Evolutionary conservation across 2,329 filamentous ascomycete species (phyloP).

Genomic region (Bipolaris bicolor): DNA sequence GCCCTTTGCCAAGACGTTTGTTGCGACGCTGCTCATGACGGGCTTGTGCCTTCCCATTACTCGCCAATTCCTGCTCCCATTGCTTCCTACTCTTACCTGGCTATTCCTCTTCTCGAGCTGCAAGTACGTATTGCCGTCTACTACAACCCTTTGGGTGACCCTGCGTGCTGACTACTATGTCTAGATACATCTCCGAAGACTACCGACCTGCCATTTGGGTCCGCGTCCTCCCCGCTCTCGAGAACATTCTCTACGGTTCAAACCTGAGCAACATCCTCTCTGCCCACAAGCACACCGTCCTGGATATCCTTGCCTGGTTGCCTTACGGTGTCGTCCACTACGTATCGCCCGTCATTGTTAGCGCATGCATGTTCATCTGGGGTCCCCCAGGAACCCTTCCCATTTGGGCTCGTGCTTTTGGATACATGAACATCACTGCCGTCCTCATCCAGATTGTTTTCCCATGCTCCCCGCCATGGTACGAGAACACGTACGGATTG

Average conservation of each 20-base stretch:
- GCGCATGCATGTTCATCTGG: slow-evolving; percentile 82
- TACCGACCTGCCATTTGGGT: slow-evolving; percentile 95
- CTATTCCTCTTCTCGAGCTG: slow-evolving; percentile 90
- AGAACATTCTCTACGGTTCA: slow-evolving; percentile 95
- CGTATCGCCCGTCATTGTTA: slow-evolving; percentile 80
- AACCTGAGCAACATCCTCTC: slow-evolving; percentile 96
- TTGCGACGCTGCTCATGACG: slow-evolving; percentile 69
- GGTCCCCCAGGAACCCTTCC: slow-evolving; percentile 84
- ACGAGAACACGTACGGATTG: slow-evolving; percentile 89
- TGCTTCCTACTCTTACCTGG: slow-evolving; percentile 83
- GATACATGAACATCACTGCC: slow-evolving; percentile 88
- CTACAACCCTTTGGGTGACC: neutral
- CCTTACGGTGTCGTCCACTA: slow-evolving; percentile 94
- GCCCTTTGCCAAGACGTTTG: slow-evolving; percentile 76
- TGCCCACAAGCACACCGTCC: slow-evolving; percentile 79
- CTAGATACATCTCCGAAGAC: slow-evolving; percentile 84
- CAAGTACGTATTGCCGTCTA: slow-evolving; percentile 68
- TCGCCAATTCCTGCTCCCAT: slow-evolving; percentile 88
- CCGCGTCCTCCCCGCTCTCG: slow-evolving; percentile 87
- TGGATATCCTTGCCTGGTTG: slow-evolving; percentile 90
- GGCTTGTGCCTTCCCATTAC: slow-evolving; percentile 82
- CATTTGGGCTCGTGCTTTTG: slow-evolving; percentile 84
- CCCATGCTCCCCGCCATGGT: slow-evolving; percentile 95
- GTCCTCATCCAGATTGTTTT: slow-evolving; percentile 89
- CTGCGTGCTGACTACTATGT: slow-evolving; percentile 26